These are phyloP conservation scores for Actinidia chinensis DNA, from an alignment of 179 eudicot species.

Conservation along the genomic window DNA sequence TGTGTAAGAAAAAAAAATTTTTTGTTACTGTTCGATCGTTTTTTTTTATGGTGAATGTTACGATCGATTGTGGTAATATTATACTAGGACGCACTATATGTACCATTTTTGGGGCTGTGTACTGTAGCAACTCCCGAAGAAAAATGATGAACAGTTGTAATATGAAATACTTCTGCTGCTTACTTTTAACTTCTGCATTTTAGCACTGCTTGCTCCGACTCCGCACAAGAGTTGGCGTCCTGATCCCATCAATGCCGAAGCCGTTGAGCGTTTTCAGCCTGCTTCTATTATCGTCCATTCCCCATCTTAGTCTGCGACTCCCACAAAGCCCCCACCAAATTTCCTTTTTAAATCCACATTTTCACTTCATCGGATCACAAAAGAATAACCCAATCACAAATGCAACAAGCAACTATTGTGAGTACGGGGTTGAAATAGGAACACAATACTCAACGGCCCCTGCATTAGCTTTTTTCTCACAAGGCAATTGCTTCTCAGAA, in stretches of 20 bases:
- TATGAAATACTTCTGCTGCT: constrained; percentile 13
- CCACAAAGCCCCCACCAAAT: constrained; percentile 92
- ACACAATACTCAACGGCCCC: constrained; percentile 87
- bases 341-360: constrained; percentile 89
- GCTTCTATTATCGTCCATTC: constrained; percentile 72
- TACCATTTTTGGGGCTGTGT: too few relatives aligned
- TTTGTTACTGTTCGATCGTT: too few relatives aligned
- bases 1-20: too few relatives aligned
- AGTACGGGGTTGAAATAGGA: background rate
- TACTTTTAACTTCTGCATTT: constrained; percentile 84
- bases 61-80: too few relatives aligned
- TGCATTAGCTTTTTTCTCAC: constrained; percentile 93
- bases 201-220: constrained; percentile 90
- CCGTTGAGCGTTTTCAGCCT: constrained; percentile 83
- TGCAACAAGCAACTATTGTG: constrained; percentile 9
- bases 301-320: constrained; percentile 66
- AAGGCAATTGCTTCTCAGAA: constrained; percentile 92
- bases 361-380: constrained; percentile 75
- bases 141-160: background rate
- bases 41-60: too few relatives aligned
- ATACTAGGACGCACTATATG: too few relatives aligned
- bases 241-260: constrained; percentile 73
- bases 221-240: constrained; percentile 71
- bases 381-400: background rate
- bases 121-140: too few relatives aligned